phyloP scores from a whole-genome alignment of 768 basidiomycete species.

The Inosperma sp. region DNA sequence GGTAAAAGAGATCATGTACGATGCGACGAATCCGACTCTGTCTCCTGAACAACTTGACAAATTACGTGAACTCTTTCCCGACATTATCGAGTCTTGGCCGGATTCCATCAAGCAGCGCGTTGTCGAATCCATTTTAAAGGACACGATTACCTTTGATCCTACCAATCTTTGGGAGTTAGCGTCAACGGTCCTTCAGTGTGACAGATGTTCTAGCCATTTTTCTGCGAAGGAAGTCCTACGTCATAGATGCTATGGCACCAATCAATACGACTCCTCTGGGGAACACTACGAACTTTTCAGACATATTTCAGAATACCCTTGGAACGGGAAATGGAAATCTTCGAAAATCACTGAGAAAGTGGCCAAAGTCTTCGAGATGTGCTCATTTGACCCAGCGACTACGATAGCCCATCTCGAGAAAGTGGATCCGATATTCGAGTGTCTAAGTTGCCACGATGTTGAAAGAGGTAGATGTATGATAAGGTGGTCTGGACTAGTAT shows the following conservation, averaged over 20 bases:
- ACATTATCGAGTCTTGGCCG: constrained; percentile 2
- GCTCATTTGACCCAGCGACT: constrained; percentile 2
- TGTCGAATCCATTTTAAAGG: not conserved
- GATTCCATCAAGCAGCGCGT: not conserved
- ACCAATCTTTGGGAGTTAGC: not conserved
- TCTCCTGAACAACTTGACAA: not conserved
- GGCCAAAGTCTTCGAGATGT: not conserved
- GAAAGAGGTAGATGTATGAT: constrained; percentile 12
- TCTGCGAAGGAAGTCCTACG: too few species aligned
- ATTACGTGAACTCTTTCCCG: constrained; percentile 4
- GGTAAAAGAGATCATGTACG: constrained; percentile 3
- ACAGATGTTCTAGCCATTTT: too few species aligned
- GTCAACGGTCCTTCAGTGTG: not conserved
- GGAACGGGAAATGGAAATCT: not conserved
- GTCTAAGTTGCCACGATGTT: constrained; percentile 12
- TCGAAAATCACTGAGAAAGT: not conserved
- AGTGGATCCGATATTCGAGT: constrained; percentile 14
- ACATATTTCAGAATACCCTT: not conserved
- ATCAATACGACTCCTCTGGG: too few species aligned
- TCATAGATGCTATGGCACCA: too few species aligned
- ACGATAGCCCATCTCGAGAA: constrained; percentile 6
- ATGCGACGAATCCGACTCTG: not conserved
- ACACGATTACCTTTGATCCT: not conserved
- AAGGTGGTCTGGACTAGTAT: constrained; percentile 14
- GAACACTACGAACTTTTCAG: not conserved